Base-by-base conservation (phyloP, 1,284 basidiomycete genomes). In the Leccinum fallax region DNA sequence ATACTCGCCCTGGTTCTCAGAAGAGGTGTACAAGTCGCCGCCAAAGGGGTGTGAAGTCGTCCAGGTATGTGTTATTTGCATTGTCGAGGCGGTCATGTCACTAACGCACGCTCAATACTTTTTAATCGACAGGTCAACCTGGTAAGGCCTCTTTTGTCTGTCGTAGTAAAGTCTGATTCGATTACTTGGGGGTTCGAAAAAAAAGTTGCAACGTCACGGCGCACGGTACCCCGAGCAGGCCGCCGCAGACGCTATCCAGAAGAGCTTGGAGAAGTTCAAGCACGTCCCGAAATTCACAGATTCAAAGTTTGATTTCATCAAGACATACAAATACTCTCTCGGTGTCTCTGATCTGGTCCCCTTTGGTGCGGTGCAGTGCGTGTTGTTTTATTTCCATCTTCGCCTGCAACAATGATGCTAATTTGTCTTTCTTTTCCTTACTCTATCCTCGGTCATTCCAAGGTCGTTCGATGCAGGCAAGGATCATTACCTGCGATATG, bases 181-280 rank as follows among this genome's bases (percentile, higher is more conserved):
- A 51, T 28, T 9, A n/a, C 2, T 28, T 51, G 24, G 24, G 15
- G n/a, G 24, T 16, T 2, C 4, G 11, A 21, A 21, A 28, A 51
- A 16, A 59, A 8, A 94, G 92, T 73, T 96, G 8, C 89, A 94
- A 76, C 80, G 94, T 6, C 93, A 95, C 68, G 91, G 92, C 1
- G 89, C 91, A 1, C 83, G 94, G 36, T 94, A 83, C 67, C 94
- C 94, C 0, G 92, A 90, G 0, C 69, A 76, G 1, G 77, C 76
- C 10, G 79, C 85, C 0, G 74, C 77, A 0, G 68, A 69, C 4
- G 68, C 69, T 2, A 88, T 93, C 11, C 57, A 75, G 30, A 62
- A 72, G 0, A 83, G 86, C 0, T 66, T 91, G 4, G 63, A 69
- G 15, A 88, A 86, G 69, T 73, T 92, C 0, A 73, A 82, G 60